phyloP scores from a whole-genome alignment of 2,329 filamentous ascomycete species.

The Nemania bipapillata region DNA sequence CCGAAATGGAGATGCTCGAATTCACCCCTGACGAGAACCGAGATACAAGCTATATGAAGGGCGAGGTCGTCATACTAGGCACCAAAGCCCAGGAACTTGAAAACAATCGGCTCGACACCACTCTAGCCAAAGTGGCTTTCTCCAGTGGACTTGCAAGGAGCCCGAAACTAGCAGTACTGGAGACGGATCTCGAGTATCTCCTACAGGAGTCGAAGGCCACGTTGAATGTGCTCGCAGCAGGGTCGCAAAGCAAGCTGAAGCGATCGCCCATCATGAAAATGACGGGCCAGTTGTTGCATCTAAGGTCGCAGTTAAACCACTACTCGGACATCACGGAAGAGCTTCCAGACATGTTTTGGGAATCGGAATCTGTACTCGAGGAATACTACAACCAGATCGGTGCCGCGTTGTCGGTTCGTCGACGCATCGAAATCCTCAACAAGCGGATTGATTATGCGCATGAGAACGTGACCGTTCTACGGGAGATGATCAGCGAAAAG shows the following conservation, averaged over 20 bases:
- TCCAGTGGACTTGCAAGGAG: slow-evolving; percentile 91
- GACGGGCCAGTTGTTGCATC: slow-evolving; percentile 88
- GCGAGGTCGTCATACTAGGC: slow-evolving; percentile 88
- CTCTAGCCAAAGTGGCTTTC: slow-evolving; percentile 94
- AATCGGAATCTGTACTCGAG: slow-evolving; percentile 90
- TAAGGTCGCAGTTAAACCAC: slow-evolving; percentile 92
- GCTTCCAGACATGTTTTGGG: slow-evolving; percentile 96
- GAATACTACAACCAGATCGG: slow-evolving; percentile 96
- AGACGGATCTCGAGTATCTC: slow-evolving; percentile 82
- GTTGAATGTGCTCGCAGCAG: slow-evolving; percentile 71
- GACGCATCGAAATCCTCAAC: slow-evolving; percentile 89
- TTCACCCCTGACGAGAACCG: slow-evolving; percentile 79
- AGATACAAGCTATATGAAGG: slow-evolving; percentile 81
- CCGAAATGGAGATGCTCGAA: slow-evolving; percentile 90
- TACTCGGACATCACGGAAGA: slow-evolving; percentile 97
- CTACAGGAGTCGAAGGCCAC: slow-evolving; percentile 87
- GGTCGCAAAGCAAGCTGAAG: slow-evolving; percentile 72
- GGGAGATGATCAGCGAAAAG: slow-evolving; percentile 89
- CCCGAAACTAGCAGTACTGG: slow-evolving; percentile 92
- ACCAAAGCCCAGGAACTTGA: slow-evolving; percentile 68
- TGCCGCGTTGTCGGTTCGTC: slow-evolving; percentile 86
- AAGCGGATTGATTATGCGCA: slow-evolving; percentile 98
- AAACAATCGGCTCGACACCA: slow-evolving; percentile 63
- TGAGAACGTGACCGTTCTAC: slow-evolving; percentile 88
- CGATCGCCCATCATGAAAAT: slow-evolving; percentile 88